Percentiles rank a stretch among this genome's conserved stretches.
Conservation (phyloP, 257 asterid species). For the Solanum bukasovii region DNA sequence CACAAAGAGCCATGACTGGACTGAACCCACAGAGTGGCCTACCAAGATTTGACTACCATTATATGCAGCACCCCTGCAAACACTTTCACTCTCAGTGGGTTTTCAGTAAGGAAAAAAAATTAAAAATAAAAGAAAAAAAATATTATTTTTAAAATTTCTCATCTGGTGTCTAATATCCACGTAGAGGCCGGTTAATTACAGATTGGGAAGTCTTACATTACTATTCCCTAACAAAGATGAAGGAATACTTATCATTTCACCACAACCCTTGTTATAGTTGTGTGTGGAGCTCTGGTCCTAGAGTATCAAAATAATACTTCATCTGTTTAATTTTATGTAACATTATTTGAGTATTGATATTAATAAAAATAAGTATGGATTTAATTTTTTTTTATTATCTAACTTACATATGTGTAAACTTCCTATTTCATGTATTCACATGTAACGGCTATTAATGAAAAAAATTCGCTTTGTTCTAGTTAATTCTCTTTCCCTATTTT, state of each 20-base stretch:
- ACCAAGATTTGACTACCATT: neutral
- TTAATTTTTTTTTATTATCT: neutral
- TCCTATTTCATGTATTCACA: too few species aligned
- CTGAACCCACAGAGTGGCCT: neutral
- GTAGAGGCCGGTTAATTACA: too few species aligned
- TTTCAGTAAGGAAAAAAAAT: neutral
- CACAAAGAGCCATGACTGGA: conserved; percentile 20
- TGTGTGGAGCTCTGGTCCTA: neutral
- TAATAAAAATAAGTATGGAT: too few species aligned
- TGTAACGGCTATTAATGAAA: too few species aligned
- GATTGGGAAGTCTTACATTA: neutral
- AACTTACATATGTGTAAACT: too few species aligned
- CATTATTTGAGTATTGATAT: neutral
- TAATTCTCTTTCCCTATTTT: too few species aligned
- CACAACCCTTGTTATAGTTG: accelerated
- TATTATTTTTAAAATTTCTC: too few species aligned
- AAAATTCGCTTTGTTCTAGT: too few species aligned
- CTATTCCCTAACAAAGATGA: accelerated
- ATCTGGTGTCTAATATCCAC: too few species aligned
- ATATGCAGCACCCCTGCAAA: neutral
- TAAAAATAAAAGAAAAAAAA: too few species aligned
- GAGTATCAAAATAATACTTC: neutral
- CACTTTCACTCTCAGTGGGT: neutral
- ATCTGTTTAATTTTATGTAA: neutral
- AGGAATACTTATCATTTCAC: accelerated